Evolutionary conservation across 805 yeast species (phyloP).

Genomic region (Saturnispora ahearnii): DNA sequence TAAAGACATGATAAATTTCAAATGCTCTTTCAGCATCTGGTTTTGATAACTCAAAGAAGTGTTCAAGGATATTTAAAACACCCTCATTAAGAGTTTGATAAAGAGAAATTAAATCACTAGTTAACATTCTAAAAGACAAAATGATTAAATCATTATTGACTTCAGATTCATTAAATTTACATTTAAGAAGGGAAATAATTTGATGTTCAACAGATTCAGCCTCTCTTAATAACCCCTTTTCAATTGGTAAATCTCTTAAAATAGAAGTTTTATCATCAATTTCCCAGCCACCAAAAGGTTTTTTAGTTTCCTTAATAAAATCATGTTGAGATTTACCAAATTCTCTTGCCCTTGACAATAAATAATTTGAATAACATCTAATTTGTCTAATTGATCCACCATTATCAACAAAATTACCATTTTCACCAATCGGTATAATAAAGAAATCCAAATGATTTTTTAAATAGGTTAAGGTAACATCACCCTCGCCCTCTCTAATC

Average conservation of each 20-base stretch:
- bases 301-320: constrained; percentile 61
- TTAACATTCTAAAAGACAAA: constrained; percentile 78
- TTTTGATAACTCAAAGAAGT: constrained; percentile 86
- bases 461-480: constrained; percentile 63
- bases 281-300: constrained; percentile 23
- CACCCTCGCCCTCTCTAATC: constrained; percentile 84
- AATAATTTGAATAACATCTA: constrained; percentile 61
- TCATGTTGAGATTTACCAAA: constrained; percentile 58
- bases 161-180: constrained; percentile 71
- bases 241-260: constrained; percentile 55
- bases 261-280: constrained; percentile 46
- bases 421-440: constrained; percentile 30
- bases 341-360: constrained; percentile 60
- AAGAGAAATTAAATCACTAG: constrained; percentile 77
- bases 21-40: constrained; percentile 82
- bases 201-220: constrained; percentile 79
- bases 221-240: constrained; percentile 75
- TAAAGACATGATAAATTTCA: constrained; percentile 75
- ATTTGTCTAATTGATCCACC: constrained; percentile 48
- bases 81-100: constrained; percentile 94
- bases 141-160: constrained; percentile 75
- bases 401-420: constrained; percentile 26
- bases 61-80: constrained; percentile 85
- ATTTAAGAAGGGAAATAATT: constrained; percentile 63
- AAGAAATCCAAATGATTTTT: constrained; percentile 54